A percentile compares a stretch with the other conserved stretches of the same genome.
These are phyloP conservation scores for Leucocoprinus sp. DNA, from an alignment of 768 basidiomycete species.

Conservation along the genomic window DNA sequence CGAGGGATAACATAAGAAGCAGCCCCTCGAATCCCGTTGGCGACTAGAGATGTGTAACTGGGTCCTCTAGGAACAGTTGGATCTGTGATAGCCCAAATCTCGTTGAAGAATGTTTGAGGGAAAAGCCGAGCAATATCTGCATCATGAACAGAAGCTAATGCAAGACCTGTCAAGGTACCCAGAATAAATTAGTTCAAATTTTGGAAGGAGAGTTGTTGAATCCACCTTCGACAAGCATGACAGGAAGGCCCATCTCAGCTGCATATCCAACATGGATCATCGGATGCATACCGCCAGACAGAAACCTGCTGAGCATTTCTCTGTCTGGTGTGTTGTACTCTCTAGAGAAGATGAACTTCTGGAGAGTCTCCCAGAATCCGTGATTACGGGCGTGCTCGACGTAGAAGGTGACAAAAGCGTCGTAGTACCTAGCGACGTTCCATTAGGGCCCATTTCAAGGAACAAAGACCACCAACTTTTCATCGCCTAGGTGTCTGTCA, in stretches of 20 bases:
- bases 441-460: background rate
- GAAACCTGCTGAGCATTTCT: slow-evolving; percentile 48
- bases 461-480: slow-evolving; percentile 28
- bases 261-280: slow-evolving; percentile 60
- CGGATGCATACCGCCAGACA: slow-evolving; percentile 54
- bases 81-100: background rate
- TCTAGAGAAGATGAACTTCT: slow-evolving; percentile 52
- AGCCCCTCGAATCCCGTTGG: background rate
- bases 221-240: slow-evolving; percentile 57
- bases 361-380: slow-evolving; percentile 38
- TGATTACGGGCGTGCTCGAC: slow-evolving; percentile 31
- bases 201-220: background rate
- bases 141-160: slow-evolving; percentile 43
- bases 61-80: background rate
- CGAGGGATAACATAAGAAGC: background rate
- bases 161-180: slow-evolving; percentile 37
- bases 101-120: slow-evolving; percentile 19
- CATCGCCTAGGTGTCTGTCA: slow-evolving; percentile 47
- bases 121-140: slow-evolving; percentile 19
- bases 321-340: slow-evolving; percentile 35
- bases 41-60: background rate
- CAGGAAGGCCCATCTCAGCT: slow-evolving; percentile 50
- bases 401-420: slow-evolving; percentile 54
- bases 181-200: background rate
- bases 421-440: slow-evolving; percentile 38